These are phyloP conservation scores for Penicillium sp. DNA, from an alignment of 2,329 filamentous ascomycete genomes.

Conservation along the genomic window DNA sequence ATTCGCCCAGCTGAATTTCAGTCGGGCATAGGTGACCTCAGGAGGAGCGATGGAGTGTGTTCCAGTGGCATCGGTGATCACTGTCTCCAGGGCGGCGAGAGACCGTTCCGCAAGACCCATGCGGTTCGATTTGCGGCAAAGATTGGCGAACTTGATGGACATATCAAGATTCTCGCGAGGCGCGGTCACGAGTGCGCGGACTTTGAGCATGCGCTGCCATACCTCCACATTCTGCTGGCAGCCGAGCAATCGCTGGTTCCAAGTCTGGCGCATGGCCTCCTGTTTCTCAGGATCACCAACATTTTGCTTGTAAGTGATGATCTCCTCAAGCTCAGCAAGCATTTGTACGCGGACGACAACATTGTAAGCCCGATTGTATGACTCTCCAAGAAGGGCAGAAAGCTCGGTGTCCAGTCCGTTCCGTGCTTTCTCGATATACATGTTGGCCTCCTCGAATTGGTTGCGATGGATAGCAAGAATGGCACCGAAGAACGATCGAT, in stretches of 20 bases:
- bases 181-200: conserved; percentile 86
- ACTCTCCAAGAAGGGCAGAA: conserved; percentile 94
- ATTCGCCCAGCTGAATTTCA: conserved; percentile 95
- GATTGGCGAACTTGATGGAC: conserved; percentile 99
- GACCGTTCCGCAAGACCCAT: conserved; percentile 96
- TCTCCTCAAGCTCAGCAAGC: conserved; percentile 96
- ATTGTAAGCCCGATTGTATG: conserved; percentile 94
- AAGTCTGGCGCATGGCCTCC: conserved; percentile 86
- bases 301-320: conserved; percentile 96
- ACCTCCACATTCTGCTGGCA: conserved; percentile 97
- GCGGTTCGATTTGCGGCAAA: conserved; percentile 93
- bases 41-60: conserved; percentile 53
- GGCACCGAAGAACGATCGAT: conserved; percentile 95
- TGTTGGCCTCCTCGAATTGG: conserved; percentile 87
- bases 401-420: conserved; percentile 95
- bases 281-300: conserved; percentile 77
- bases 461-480: conserved; percentile 94
- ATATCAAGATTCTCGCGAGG: conserved; percentile 95
- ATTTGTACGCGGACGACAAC: conserved; percentile 99
- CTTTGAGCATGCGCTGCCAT: conserved; percentile 97
- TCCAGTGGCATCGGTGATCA: conserved; percentile 52
- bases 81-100: conserved; percentile 82
- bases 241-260: conserved; percentile 91
- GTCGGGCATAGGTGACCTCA: conserved; percentile 90
- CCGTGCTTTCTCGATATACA: conserved; percentile 85